These are phyloP conservation scores for Mentha longifolia DNA, from an alignment of 257 asterid species.

Conservation along the genomic window DNA sequence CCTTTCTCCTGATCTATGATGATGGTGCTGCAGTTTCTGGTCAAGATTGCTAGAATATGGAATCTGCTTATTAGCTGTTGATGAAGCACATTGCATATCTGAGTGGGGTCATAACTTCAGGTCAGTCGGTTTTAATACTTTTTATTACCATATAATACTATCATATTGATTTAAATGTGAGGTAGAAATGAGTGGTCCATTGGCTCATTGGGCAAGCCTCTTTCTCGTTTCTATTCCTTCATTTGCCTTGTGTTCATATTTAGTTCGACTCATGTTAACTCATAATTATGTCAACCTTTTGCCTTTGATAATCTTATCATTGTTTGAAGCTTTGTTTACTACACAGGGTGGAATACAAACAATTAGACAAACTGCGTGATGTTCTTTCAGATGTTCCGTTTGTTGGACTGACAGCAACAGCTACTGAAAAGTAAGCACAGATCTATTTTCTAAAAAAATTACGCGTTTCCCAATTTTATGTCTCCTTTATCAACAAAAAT, in stretches of 20 bases:
- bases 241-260: conserved; percentile 11
- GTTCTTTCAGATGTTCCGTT: conserved; percentile 73
- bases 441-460: conserved; percentile 23
- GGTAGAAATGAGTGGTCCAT: neutral
- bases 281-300: conserved; percentile 6
- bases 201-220: conserved; percentile 3
- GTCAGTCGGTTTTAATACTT: conserved; percentile 35
- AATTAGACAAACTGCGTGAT: conserved; percentile 74
- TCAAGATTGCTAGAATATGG: conserved; percentile 68
- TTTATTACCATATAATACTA: neutral
- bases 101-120: conserved; percentile 99
- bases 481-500: conserved; percentile 1
- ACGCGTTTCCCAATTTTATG: conserved; percentile 1
- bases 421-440: conserved; percentile 81
- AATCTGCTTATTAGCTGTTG: conserved; percentile 90
- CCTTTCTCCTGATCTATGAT: conserved; percentile 27
- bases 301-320: conserved; percentile 22
- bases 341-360: conserved; percentile 86
- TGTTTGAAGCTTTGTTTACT: conserved; percentile 32
- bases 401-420: conserved; percentile 94
- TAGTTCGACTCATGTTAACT: conserved; percentile 2
- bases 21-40: conserved; percentile 81
- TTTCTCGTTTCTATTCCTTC: conserved; percentile 20
- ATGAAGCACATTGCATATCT: conserved; percentile 98
- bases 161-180: neutral